Percentiles rank a stretch among this genome's conserved stretches.
Evolutionary conservation across 2,329 filamentous ascomycete species (phyloP).

Genomic region (Coniochaeta sp.): DNA sequence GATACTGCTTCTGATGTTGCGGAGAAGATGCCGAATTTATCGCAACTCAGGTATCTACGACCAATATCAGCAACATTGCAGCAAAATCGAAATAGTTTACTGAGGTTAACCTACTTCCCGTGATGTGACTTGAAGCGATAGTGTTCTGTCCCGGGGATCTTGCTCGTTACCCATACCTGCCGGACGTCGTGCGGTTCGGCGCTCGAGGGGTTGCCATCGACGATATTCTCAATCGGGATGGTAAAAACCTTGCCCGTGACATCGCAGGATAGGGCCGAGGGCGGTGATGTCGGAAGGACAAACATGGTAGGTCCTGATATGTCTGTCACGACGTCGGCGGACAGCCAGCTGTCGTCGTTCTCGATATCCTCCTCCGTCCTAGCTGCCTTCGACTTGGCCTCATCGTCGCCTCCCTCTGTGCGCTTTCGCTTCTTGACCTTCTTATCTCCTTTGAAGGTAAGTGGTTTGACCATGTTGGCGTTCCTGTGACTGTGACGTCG

Average conservation of each 20-base stretch:
- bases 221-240: slow-evolving; percentile 74
- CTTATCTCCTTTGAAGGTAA: slow-evolving; percentile 96
- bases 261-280: slow-evolving; percentile 76
- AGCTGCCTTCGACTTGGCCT: slow-evolving; percentile 24
- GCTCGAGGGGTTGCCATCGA: slow-evolving; percentile 73
- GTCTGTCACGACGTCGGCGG: slow-evolving; percentile 66
- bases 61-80: slow-evolving; percentile 5
- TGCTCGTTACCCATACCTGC: slow-evolving; percentile 90
- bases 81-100: not conserved
- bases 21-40: slow-evolving; percentile 71
- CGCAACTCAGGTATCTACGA: slow-evolving; percentile 71
- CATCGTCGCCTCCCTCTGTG: slow-evolving; percentile 39
- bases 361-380: slow-evolving; percentile 29
- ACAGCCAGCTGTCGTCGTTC: slow-evolving; percentile 86
- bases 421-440: slow-evolving; percentile 89
- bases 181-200: slow-evolving; percentile 93
- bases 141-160: slow-evolving; percentile 71
- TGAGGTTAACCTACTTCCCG: slow-evolving; percentile 55
- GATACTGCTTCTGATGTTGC: slow-evolving; percentile 77
- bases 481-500: not conserved
- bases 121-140: slow-evolving; percentile 87
- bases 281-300: slow-evolving; percentile 67
- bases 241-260: slow-evolving; percentile 80
- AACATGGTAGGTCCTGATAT: slow-evolving; percentile 77
- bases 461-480: slow-evolving; percentile 69